These are phyloP conservation scores for Suaeda aralocaspica DNA, from an alignment of 148 eudicot species.

Conservation along the genomic window DNA sequence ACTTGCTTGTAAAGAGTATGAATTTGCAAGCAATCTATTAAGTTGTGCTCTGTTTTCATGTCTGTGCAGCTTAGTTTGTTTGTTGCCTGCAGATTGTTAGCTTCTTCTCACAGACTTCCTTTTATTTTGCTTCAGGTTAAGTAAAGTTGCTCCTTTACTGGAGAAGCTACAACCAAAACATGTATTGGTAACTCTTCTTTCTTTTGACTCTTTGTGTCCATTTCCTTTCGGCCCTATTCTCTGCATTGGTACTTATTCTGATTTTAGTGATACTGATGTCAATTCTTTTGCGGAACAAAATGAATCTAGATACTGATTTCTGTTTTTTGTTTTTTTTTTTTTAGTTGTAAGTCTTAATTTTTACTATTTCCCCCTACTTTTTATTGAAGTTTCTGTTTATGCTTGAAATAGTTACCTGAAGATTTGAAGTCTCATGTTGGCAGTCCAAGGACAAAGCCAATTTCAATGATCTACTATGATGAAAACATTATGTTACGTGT, in stretches of 20 bases:
- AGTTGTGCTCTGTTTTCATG: neutral
- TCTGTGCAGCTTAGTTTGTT: neutral
- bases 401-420: conserved; percentile 59
- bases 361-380: neutral
- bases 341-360: neutral
- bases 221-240: neutral
- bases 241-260: neutral
- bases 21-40: neutral
- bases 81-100: conserved; percentile 5
- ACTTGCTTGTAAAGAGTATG: neutral
- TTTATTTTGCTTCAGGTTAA: conserved; percentile 39
- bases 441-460: conserved; percentile 26
- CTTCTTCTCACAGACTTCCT: neutral
- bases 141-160: conserved; percentile 50
- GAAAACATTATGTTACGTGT: conserved; percentile 41
- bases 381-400: conserved; percentile 13
- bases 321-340: no score
- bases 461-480: conserved; percentile 36
- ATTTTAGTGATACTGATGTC: no score
- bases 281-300: no score
- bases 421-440: conserved; percentile 26
- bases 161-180: conserved; percentile 53
- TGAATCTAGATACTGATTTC: no score
- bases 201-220: neutral
- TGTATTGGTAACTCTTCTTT: conserved; percentile 48